phyloP scores from a whole-genome alignment of 352 stramenopile species.

The Globisporangium viniferum region DNA sequence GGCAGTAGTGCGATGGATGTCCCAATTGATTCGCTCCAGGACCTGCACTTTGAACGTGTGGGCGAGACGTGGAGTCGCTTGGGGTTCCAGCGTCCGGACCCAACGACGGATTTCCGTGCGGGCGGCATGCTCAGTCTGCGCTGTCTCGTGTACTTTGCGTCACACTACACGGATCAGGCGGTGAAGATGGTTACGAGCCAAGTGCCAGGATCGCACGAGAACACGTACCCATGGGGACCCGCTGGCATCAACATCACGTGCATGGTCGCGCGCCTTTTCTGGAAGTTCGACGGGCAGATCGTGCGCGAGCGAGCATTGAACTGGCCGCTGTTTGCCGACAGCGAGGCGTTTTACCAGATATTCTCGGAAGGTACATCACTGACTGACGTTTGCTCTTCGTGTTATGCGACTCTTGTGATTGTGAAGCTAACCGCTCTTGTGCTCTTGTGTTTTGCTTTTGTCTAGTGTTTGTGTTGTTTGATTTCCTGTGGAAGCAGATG shows the following conservation, averaged over 20 bases:
- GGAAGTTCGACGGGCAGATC: conserved; percentile 74
- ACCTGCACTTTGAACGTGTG: conserved; percentile 59
- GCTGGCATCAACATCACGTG: conserved; percentile 86
- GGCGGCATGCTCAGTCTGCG: conserved; percentile 77
- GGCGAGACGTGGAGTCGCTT: conserved; percentile 78
- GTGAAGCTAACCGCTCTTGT: conserved; percentile 1
- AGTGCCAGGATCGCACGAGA: conserved; percentile 71
- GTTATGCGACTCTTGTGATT: neutral
- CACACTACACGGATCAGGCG: conserved; percentile 60
- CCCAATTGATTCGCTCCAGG: conserved; percentile 5
- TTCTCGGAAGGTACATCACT: conserved; percentile 52
- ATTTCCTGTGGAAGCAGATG: conserved; percentile 83
- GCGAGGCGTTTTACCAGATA: conserved; percentile 67
- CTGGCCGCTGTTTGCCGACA: conserved; percentile 71
- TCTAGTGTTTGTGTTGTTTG: conserved; percentile 79
- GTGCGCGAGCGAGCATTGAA: conserved; percentile 58
- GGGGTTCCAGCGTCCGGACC: conserved; percentile 81
- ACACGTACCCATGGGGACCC: conserved; percentile 83
- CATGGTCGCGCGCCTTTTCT: conserved; percentile 77
- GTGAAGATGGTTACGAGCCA: conserved; percentile 75
- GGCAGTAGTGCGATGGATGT: conserved; percentile 1
- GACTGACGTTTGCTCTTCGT: neutral
- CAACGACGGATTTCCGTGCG: conserved; percentile 82
- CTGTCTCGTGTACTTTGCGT: conserved; percentile 80
- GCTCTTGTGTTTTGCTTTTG: conserved; percentile 6